Evolutionary conservation across 192 early-diverging fungal species (phyloP).

Genomic region (Podila epicladia): DNA sequence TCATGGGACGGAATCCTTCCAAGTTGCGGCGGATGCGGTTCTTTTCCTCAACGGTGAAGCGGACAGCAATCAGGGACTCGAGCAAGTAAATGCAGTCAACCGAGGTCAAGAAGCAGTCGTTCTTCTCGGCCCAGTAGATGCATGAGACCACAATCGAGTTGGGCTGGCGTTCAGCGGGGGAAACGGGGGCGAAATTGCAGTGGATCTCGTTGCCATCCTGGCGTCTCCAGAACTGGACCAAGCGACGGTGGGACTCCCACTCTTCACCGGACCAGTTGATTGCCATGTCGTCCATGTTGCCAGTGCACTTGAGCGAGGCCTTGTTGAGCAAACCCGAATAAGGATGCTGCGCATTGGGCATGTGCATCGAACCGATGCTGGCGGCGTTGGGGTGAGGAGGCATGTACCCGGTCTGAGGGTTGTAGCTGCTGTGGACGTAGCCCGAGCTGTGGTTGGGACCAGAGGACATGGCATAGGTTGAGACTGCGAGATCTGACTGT

Average conservation of each 20-base stretch:
- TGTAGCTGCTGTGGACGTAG: slow-evolving; percentile 57
- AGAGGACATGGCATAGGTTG: slow-evolving; percentile 12
- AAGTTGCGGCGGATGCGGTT: slow-evolving; percentile 88
- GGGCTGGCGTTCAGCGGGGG: slow-evolving; percentile 62
- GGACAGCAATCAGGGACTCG: slow-evolving; percentile 75
- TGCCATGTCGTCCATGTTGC: slow-evolving; percentile 75
- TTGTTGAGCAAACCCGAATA: slow-evolving; percentile 77
- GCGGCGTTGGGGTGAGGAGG: slow-evolving; percentile 30
- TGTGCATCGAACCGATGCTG: slow-evolving; percentile 37
- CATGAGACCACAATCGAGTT: slow-evolving; percentile 82
- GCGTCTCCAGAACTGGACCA: slow-evolving; percentile 81
- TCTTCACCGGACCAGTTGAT: slow-evolving; percentile 74
- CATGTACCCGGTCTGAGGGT: slow-evolving; percentile 22
- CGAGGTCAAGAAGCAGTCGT: slow-evolving; percentile 82
- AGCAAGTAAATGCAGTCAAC: slow-evolving; percentile 82
- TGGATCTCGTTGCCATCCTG: slow-evolving; percentile 71
- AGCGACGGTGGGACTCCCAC: slow-evolving; percentile 67
- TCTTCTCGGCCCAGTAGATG: slow-evolving; percentile 79
- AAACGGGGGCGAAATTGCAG: slow-evolving; percentile 69
- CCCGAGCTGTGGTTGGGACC: slow-evolving; percentile 47
- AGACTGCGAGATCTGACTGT: slow-evolving; percentile 27
- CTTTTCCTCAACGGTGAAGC: slow-evolving; percentile 86
- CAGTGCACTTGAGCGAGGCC: slow-evolving; percentile 74
- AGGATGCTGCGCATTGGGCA: slow-evolving; percentile 49
- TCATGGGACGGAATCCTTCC: slow-evolving; percentile 81